Conservation (phyloP, 768 basidiomycete species). For the Boletus sp. region DNA sequence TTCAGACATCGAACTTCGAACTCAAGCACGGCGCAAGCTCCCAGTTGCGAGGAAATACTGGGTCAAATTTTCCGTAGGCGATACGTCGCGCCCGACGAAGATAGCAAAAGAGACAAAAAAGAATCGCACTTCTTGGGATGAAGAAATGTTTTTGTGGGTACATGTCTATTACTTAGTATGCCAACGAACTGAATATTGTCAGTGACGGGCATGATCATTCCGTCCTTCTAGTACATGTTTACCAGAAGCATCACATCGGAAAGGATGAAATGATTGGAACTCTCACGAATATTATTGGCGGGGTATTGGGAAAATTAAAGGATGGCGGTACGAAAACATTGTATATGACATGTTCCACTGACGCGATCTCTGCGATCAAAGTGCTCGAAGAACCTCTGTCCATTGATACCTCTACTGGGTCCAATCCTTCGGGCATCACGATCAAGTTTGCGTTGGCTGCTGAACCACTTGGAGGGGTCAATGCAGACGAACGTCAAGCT, state of each 20-base stretch:
- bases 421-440: too few species aligned
- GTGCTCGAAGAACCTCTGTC: neutral
- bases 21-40: neutral
- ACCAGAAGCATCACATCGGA: constrained; percentile 1
- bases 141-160: constrained; percentile 15
- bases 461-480: neutral
- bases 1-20: neutral
- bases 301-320: neutral
- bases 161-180: neutral
- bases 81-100: neutral
- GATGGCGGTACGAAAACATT: neutral
- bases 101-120: neutral
- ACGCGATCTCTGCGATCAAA: neutral
- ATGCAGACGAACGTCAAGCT: neutral
- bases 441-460: neutral
- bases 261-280: neutral
- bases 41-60: neutral
- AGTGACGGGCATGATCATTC: neutral
- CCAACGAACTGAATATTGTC: neutral
- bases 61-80: neutral
- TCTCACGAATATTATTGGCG: neutral
- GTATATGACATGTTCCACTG: neutral
- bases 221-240: neutral
- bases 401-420: neutral
- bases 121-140: neutral